These are phyloP conservation scores for Tricholomella constricta DNA, from an alignment of 768 basidiomycete species.

Conservation along the genomic window DNA sequence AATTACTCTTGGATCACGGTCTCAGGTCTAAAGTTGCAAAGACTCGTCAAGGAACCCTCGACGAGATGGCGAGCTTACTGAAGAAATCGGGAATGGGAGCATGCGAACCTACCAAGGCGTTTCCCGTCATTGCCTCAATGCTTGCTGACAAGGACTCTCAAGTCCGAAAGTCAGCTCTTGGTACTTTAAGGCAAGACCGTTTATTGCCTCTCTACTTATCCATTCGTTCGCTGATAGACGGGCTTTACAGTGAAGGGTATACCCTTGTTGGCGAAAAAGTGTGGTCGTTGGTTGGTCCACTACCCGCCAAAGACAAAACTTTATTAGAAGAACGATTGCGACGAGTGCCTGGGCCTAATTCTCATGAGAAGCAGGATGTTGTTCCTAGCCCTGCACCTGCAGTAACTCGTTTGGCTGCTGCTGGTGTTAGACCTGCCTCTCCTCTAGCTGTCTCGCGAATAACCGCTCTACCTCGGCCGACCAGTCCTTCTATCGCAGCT, in stretches of 20 bases:
- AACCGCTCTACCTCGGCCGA: constrained; percentile 19
- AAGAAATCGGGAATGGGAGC: constrained; percentile 82
- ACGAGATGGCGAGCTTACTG: constrained; percentile 76
- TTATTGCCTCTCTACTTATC: constrained; percentile 3
- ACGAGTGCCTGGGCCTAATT: constrained; percentile 71
- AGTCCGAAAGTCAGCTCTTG: constrained; percentile 86
- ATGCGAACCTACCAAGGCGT: constrained; percentile 80
- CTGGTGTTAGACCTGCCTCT: constrained; percentile 46
- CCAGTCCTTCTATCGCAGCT: constrained; percentile 32
- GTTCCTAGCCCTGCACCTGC: constrained; percentile 38
- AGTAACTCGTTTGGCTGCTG: constrained; percentile 54
- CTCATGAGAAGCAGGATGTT: constrained; percentile 40
- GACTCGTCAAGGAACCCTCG: constrained; percentile 83
- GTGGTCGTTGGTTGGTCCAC: constrained; percentile 73
- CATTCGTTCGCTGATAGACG: constrained; percentile 8
- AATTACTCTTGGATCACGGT: constrained; percentile 85
- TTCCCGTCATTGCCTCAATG: constrained; percentile 74
- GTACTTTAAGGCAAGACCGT: constrained; percentile 69
- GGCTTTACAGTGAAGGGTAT: constrained; percentile 69
- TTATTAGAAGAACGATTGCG: constrained; percentile 89
- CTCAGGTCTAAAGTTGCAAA: constrained; percentile 89
- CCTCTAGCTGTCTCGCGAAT: constrained; percentile 20
- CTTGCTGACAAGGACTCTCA: constrained; percentile 88
- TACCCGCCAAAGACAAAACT: constrained; percentile 87
- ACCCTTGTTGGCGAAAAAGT: constrained; percentile 82